These are phyloP conservation scores for Trapa bicornis DNA, from an alignment of 345 rosid genomes.

Conservation along the genomic window DNA sequence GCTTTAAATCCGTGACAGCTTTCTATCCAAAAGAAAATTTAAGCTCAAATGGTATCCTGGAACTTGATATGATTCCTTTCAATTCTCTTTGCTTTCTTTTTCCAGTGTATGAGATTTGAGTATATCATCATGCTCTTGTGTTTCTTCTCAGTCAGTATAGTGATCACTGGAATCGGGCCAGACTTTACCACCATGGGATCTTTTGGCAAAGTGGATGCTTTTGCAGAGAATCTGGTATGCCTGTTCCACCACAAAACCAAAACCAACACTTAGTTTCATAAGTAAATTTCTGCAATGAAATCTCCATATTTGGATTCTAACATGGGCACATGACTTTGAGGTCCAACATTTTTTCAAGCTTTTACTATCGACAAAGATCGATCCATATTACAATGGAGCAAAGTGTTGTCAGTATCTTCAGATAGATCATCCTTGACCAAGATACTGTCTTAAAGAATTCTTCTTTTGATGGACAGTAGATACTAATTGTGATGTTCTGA, in stretches of 20 bases:
- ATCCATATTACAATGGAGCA: neutral
- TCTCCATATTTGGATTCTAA: neutral
- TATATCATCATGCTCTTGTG: neutral
- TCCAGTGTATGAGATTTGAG: neutral
- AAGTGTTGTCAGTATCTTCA: neutral
- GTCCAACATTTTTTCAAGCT: neutral
- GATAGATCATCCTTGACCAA: too few relatives aligned
- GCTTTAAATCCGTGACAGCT: constrained; percentile 78
- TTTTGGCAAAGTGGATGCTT: constrained; percentile 86
- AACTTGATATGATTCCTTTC: neutral
- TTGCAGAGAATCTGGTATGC: constrained; percentile 68
- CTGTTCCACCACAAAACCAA: constrained; percentile 2
- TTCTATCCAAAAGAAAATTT: constrained; percentile 59
- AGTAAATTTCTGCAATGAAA: neutral
- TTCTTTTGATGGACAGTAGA: neutral
- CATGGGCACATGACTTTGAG: neutral
- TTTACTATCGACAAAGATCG: neutral
- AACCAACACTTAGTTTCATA: neutral
- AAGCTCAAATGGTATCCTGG: constrained; percentile 41
- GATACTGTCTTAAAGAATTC: neutral
- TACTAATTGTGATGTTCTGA: neutral
- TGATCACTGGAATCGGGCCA: constrained; percentile 79
- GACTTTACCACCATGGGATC: constrained; percentile 87
- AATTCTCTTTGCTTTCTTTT: neutral
- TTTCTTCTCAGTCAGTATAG: constrained; percentile 37